Evolutionary conservation across 345 rosid species (phyloP).

Genomic region (Eucalyptus decipiens): DNA sequence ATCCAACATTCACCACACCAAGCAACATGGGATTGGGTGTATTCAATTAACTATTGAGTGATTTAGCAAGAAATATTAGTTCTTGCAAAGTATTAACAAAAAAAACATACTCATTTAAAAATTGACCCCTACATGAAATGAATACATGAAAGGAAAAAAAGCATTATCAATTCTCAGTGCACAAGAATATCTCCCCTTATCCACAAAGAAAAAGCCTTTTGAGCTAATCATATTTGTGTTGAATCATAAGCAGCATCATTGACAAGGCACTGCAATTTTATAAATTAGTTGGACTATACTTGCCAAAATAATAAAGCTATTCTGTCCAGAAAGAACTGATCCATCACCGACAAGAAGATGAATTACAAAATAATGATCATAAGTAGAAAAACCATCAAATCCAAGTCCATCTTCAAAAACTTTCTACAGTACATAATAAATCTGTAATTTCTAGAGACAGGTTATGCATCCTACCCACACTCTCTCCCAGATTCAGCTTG

Average conservation of each 20-base stretch:
- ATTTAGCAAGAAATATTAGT: neutral
- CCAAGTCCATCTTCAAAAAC: too few species aligned
- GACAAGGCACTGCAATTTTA: too few species aligned
- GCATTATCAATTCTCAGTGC: neutral
- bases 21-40: neutral
- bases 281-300: too few species aligned
- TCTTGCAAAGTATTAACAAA: neutral
- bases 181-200: neutral
- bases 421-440: too few species aligned
- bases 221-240: neutral
- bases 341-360: too few species aligned
- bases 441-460: too few species aligned
- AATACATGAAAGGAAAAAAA: neutral
- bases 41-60: neutral
- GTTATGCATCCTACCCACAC: slow-evolving; percentile 27
- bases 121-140: neutral
- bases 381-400: too few species aligned
- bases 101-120: neutral
- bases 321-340: too few species aligned
- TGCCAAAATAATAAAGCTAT: too few species aligned
- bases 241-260: neutral
- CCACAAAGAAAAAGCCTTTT: neutral
- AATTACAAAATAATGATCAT: too few species aligned
- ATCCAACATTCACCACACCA: neutral
- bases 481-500: slow-evolving; percentile 44